These are phyloP conservation scores for Hyphopichia buzzinii DNA, from an alignment of 1,139 yeast genomes.

Conservation along the genomic window DNA sequence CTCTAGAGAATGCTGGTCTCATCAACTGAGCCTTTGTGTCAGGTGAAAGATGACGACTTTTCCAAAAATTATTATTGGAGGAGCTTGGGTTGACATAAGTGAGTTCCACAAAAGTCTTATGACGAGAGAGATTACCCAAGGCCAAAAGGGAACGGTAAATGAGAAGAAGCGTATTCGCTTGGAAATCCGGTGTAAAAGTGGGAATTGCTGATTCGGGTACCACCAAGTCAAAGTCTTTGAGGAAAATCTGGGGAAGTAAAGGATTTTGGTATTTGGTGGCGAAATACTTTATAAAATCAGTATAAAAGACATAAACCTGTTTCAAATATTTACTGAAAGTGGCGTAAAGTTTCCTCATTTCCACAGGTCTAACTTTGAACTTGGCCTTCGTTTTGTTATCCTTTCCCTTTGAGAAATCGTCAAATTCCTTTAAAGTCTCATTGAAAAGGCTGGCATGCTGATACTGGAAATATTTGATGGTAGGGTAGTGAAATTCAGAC, in stretches of 20 bases:
- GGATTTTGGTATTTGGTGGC: slow-evolving; percentile 34
- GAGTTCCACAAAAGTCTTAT: slow-evolving; percentile 46
- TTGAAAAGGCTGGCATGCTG: slow-evolving; percentile 34
- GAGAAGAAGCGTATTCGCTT: slow-evolving; percentile 45
- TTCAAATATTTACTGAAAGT: slow-evolving; percentile 48
- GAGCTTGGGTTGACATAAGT: slow-evolving; percentile 37
- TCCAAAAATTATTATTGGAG: slow-evolving; percentile 33
- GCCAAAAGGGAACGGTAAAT: slow-evolving; percentile 55
- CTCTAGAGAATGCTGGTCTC: slow-evolving; percentile 23
- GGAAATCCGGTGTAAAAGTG: slow-evolving; percentile 20
- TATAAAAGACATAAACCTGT: slow-evolving; percentile 47
- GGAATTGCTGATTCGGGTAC: slow-evolving; percentile 13
- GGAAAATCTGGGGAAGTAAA: slow-evolving; percentile 28
- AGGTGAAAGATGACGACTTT: slow-evolving; percentile 34
- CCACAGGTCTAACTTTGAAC: slow-evolving; percentile 43
- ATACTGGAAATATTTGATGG: slow-evolving; percentile 51
- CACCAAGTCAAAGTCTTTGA: slow-evolving; percentile 21
- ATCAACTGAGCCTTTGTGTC: slow-evolving; percentile 23
- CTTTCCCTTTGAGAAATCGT: slow-evolving; percentile 13
- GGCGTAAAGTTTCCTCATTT: slow-evolving; percentile 55
- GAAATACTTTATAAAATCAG: slow-evolving; percentile 34
- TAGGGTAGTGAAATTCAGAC: slow-evolving; percentile 64
- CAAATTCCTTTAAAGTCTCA: slow-evolving; percentile 13
- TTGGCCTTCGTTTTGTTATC: slow-evolving; percentile 16
- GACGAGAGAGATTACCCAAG: slow-evolving; percentile 61